phyloP scores from a whole-genome alignment of 306 rosid species.

The Vigna trinervia region DNA sequence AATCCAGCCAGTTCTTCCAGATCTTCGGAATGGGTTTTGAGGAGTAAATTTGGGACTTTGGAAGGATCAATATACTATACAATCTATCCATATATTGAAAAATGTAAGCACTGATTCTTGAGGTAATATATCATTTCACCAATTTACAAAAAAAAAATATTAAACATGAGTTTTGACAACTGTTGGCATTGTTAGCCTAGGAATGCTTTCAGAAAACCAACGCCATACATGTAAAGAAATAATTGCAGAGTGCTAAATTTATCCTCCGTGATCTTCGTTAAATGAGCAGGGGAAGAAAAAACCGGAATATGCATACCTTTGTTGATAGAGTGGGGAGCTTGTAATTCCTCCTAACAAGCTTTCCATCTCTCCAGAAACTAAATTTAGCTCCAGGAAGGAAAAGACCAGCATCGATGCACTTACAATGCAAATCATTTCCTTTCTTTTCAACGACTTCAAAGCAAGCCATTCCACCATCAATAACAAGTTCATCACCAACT shows the following conservation, averaged over 20 bases:
- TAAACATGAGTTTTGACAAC: slow-evolving; percentile 7
- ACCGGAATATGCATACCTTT: slow-evolving; percentile 54
- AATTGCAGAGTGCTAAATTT: neutral
- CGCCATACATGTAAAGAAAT: neutral
- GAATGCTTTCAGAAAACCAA: neutral
- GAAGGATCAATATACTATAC: neutral
- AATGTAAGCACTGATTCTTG: neutral
- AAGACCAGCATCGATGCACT: slow-evolving; percentile 84
- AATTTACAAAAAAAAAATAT: neutral
- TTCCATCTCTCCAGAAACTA: slow-evolving; percentile 91
- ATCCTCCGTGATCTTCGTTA: slow-evolving; percentile 8
- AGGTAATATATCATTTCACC: neutral
- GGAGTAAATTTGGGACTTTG: neutral
- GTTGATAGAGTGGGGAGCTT: slow-evolving; percentile 75
- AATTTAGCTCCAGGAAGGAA: slow-evolving; percentile 84
- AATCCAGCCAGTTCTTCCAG: neutral
- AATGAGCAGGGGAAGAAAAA: slow-evolving; percentile 5
- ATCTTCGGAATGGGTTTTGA: neutral
- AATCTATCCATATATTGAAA: neutral
- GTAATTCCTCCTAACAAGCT: slow-evolving; percentile 69
- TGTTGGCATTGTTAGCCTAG: slow-evolving; percentile 8
- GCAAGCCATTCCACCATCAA: slow-evolving; percentile 93
- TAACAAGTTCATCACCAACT: slow-evolving; percentile 81
- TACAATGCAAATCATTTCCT: slow-evolving; percentile 71
- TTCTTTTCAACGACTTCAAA: slow-evolving; percentile 73